These are phyloP conservation scores for Rubia balearica DNA, from an alignment of 305 asterid genomes.

Conservation along the genomic window DNA sequence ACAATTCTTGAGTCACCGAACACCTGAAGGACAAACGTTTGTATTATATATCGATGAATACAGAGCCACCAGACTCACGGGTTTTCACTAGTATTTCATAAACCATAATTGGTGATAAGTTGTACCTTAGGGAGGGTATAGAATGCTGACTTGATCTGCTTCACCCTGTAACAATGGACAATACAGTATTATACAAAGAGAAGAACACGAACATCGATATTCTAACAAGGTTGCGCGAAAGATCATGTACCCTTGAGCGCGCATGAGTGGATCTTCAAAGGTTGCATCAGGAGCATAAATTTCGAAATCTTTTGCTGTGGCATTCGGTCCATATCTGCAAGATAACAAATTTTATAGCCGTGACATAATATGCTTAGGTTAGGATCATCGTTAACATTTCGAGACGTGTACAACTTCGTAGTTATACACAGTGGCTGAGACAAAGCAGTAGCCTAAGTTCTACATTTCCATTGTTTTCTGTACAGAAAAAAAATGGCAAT, in stretches of 20 bases:
- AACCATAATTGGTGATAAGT: neutral
- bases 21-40: conserved; percentile 30
- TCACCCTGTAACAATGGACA: conserved; percentile 44
- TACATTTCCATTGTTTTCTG: too few relatives aligned
- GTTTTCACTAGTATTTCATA: neutral
- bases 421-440: too few relatives aligned
- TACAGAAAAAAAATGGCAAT: too few relatives aligned
- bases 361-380: neutral
- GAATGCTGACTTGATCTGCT: conserved; percentile 86
- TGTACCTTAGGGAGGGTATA: conserved; percentile 68
- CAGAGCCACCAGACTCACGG: too few relatives aligned
- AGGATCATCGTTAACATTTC: neutral
- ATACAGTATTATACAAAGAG: conserved; percentile 11
- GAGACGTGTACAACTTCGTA: neutral
- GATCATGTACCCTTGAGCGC: conserved; percentile 61
- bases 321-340: conserved; percentile 69
- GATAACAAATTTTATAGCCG: neutral
- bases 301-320: conserved; percentile 63
- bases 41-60: too few relatives aligned
- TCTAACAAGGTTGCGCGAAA: neutral
- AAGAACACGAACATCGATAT: neutral
- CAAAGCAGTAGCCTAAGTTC: too few relatives aligned
- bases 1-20: conserved; percentile 77
- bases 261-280: conserved; percentile 86
- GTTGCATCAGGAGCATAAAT: conserved; percentile 73